These are phyloP conservation scores for Celoporthe dispersa DNA, from an alignment of 2,329 filamentous ascomycete genomes.

Conservation along the genomic window DNA sequence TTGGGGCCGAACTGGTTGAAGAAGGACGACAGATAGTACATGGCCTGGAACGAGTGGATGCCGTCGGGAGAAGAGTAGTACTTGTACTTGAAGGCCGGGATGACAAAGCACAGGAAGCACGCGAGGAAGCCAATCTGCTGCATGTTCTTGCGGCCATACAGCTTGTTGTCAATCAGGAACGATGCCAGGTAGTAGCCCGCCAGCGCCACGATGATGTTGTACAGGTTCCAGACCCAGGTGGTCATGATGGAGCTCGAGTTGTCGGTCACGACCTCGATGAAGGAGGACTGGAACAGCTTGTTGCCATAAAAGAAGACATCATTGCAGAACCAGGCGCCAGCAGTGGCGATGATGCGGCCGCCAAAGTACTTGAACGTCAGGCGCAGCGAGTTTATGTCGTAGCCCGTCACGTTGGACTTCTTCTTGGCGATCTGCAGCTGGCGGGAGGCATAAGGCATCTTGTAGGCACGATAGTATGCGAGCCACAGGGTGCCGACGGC, in stretches of 20 bases:
- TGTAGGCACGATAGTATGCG: constrained; percentile 92
- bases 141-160: constrained; percentile 96
- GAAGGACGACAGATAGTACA: constrained; percentile 98
- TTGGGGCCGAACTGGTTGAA: constrained; percentile 99
- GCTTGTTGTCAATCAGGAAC: constrained; percentile 91
- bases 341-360: constrained; percentile 82
- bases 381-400: constrained; percentile 82
- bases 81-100: constrained; percentile 85
- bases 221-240: constrained; percentile 88
- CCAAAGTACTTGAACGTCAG: constrained; percentile 84
- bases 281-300: constrained; percentile 93
- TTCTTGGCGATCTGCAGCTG: constrained; percentile 83
- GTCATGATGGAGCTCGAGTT: constrained; percentile 75
- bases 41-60: constrained; percentile 90
- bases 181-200: constrained; percentile 89
- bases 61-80: constrained; percentile 76
- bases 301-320: constrained; percentile 99
- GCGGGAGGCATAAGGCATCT: constrained; percentile 88
- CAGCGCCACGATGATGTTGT: constrained; percentile 87
- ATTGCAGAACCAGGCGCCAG: constrained; percentile 92
- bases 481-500: constrained; percentile 92
- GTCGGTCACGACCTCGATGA: constrained; percentile 81
- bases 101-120: constrained; percentile 90
- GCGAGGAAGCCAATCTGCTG: constrained; percentile 92
- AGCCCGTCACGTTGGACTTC: constrained; percentile 85